Conservation (phyloP, 2,329 filamentous ascomycete species). For the Nigrospora sphaerica region DNA sequence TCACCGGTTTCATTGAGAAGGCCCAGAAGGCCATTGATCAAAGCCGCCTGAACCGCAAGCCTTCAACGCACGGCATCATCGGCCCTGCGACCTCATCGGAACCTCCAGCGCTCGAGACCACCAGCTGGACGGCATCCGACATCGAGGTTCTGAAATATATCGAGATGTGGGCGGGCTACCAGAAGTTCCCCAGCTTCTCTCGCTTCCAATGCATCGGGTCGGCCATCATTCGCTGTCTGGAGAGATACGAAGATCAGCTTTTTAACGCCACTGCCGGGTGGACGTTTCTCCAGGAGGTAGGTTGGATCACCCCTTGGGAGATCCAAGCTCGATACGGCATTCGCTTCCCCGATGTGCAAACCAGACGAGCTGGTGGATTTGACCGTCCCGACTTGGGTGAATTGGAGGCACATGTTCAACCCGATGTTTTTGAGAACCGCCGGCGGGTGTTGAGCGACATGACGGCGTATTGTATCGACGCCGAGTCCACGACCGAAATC, state of each 20-base stretch:
- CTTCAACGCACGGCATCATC: conserved; percentile 44
- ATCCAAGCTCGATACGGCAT: conserved; percentile 56
- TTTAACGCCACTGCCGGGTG: conserved; percentile 43
- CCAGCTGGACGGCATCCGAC: conserved; percentile 41
- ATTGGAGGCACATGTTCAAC: conserved; percentile 25
- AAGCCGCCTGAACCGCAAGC: conserved; percentile 40
- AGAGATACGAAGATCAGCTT: conserved; percentile 47
- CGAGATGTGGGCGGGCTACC: conserved; percentile 57
- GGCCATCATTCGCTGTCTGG: conserved; percentile 53
- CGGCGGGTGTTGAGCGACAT: conserved; percentile 54
- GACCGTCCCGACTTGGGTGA: conserved; percentile 22
- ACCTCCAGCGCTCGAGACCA: conserved; percentile 1
- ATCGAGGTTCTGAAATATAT: conserved; percentile 58
- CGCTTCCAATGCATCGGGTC: conserved; percentile 56
- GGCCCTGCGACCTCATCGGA: conserved; percentile 21
- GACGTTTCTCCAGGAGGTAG: conserved; percentile 70
- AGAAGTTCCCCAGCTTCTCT: conserved; percentile 43
- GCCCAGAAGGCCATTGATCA: conserved; percentile 42
- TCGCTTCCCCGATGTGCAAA: conserved; percentile 41
- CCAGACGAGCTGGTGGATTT: conserved; percentile 35
- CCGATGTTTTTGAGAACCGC: conserved; percentile 38
- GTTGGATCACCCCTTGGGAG: conserved; percentile 64
- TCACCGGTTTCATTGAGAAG: conserved; percentile 40
- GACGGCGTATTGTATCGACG: conserved; percentile 68
- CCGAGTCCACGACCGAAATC: conserved; percentile 58